Evolutionary conservation across 2,329 filamentous ascomycete genomes (phyloP), one percentile per base, ranked within the genome.

Genomic region (Hymenoscyphus occultus): DNA sequence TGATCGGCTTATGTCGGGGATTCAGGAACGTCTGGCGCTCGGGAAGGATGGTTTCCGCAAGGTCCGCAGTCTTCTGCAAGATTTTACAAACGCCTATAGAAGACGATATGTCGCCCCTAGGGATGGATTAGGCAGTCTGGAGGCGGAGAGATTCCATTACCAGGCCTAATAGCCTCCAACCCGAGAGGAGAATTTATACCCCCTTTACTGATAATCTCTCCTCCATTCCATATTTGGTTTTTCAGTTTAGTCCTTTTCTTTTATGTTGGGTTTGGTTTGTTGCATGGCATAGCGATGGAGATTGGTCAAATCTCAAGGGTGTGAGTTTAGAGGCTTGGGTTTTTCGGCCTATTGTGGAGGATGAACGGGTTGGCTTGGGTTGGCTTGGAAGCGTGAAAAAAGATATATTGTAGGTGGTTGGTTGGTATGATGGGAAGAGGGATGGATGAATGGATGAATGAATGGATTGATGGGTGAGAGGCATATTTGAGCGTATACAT

Each of bases 31-130:
- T 73, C 85, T 97, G 59, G 85, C 85, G 35, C 86, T 90, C 67
- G 86, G 87, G 48, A 78, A 76, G 1, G 80, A 84, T 28, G 82
- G 82, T 31, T 77, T 92, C 54, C 84, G 92, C 65, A 93, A 93
- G 79, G 92, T 97, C 62, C 86, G 94, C 45, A 88, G 86, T 32
- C 82, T 97, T 40, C 83, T 99, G 64, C 95, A 98, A 79, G 96
- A 99, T 78, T 99, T 99, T 76, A 98, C 95, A 31, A 96, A 94
- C 76, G 91, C 89, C 39, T 99, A 99, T 77, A 87, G 96, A 60
- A 85, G 96, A 74, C 86, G 96, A 68, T 97, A 99, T 74, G 91
- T 99, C 58, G 94, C 95, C n/a, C 95, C 95, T 6, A 83, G 94
- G 67, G 94, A 98, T 75, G 94, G 94, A 0, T 81, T 98, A 54